Conservation (phyloP, 306 rosid genomes). For the Malus orientalis region DNA sequence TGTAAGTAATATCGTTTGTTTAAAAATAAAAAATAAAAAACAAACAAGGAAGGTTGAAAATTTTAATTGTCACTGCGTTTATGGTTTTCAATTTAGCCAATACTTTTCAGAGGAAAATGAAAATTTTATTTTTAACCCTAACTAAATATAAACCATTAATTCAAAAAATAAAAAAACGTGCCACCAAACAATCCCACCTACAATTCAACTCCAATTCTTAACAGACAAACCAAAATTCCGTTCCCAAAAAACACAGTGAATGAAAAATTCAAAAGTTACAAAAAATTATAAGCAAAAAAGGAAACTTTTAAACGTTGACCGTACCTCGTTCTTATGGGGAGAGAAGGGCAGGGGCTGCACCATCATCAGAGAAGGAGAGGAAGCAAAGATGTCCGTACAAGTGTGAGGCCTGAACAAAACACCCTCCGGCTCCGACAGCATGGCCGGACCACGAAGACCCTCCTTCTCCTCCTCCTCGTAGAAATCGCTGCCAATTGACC, state of each 20-base stretch:
- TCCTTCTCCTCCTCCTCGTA: constrained; percentile 12
- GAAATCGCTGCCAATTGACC: neutral
- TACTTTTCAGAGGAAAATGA: too few species aligned
- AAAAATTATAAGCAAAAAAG: neutral
- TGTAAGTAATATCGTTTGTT: too few species aligned
- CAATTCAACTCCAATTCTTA: neutral
- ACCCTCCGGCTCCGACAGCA: constrained; percentile 11
- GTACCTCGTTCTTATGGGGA: constrained; percentile 23
- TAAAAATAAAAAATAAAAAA: too few species aligned
- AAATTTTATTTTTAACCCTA: too few species aligned
- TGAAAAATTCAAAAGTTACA: too few species aligned
- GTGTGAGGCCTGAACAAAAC: constrained; percentile 38
- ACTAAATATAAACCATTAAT: too few species aligned
- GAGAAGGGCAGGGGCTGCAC: constrained; percentile 22
- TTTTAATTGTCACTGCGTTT: too few species aligned
- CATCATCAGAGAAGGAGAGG: constrained; percentile 45
- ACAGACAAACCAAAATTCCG: too few species aligned
- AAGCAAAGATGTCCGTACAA: constrained; percentile 31
- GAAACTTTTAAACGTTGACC: neutral
- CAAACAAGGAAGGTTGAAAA: too few species aligned
- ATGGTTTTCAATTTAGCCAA: too few species aligned
- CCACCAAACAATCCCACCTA: neutral
- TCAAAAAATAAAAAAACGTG: neutral
- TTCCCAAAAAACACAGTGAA: too few species aligned
- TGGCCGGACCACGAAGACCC: neutral